Percentiles rank a stretch among this genome's conserved stretches.
phyloP scores from a whole-genome alignment of 2,329 filamentous ascomycete species.

The Ophiognomonia clavigignenti-juglandacearum region DNA sequence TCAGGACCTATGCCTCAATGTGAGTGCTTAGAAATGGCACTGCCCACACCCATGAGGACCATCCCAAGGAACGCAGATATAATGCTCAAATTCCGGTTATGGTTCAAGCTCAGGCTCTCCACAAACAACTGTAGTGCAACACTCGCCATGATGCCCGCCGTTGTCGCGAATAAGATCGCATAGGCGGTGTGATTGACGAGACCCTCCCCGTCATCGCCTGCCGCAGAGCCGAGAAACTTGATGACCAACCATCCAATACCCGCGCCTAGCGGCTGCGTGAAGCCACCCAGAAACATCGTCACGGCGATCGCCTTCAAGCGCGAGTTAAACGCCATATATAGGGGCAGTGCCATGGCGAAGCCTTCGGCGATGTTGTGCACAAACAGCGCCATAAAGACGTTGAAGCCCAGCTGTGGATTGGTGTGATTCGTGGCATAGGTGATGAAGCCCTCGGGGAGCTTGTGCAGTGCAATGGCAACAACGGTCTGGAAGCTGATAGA shows the following conservation, averaged over 20 bases:
- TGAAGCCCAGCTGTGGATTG: slow-evolving; percentile 80
- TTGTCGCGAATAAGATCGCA: slow-evolving; percentile 79
- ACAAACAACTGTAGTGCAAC: slow-evolving; percentile 86
- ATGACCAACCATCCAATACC: slow-evolving; percentile 84
- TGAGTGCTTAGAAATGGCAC: slow-evolving; percentile 40
- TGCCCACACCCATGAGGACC: slow-evolving; percentile 79
- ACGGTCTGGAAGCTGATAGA: slow-evolving; percentile 95
- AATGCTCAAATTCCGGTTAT: slow-evolving; percentile 72
- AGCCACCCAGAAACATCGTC: slow-evolving; percentile 76
- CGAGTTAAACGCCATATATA: slow-evolving; percentile 85
- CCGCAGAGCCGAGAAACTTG: slow-evolving; percentile 50
- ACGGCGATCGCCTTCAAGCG: slow-evolving; percentile 79
- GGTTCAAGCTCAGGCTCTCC: slow-evolving; percentile 78
- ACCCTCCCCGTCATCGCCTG: slow-evolving; percentile 21
- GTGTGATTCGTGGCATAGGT: slow-evolving; percentile 98
- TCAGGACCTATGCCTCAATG: slow-evolving; percentile 2
- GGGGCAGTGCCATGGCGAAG: slow-evolving; percentile 85
- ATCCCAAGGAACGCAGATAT: slow-evolving; percentile 81
- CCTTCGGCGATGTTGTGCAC: slow-evolving; percentile 98
- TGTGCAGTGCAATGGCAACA: slow-evolving; percentile 91
- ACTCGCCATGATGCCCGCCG: slow-evolving; percentile 91
- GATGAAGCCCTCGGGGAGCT: slow-evolving; percentile 82
- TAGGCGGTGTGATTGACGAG: slow-evolving; percentile 57
- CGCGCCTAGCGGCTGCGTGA: slow-evolving; percentile 83
- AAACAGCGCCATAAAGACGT: slow-evolving; percentile 91